phyloP scores from a whole-genome alignment of 1,284 basidiomycete genomes.

The Fomitopsis palustris region DNA sequence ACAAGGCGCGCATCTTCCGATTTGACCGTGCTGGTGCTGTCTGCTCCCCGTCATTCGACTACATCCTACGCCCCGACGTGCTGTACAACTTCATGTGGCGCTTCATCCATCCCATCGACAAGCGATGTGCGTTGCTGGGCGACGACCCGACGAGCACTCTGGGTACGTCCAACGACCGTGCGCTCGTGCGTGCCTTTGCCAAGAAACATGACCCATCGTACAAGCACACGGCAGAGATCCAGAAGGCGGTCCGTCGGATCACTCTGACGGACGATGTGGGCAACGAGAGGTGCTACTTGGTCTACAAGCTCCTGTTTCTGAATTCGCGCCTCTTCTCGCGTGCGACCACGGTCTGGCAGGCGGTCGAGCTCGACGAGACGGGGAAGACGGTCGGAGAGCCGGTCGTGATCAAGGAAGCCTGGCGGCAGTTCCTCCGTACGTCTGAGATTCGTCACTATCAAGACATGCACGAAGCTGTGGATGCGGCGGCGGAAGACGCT shows the following conservation, averaged over 20 bases:
- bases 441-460: background rate
- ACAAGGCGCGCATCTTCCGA: constrained; percentile 11
- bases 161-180: background rate
- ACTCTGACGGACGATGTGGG: background rate
- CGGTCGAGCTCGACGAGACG: background rate
- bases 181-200: background rate
- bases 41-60: background rate
- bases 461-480: background rate
- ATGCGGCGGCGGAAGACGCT: background rate
- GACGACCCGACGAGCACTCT: constrained; percentile 5
- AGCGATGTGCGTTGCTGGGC: constrained; percentile 6
- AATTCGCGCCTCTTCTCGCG: constrained; percentile 13
- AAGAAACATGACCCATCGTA: background rate
- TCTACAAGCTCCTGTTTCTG: constrained; percentile 7
- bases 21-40: constrained; percentile 13
- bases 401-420: background rate
- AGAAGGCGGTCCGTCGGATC: background rate
- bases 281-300: constrained; percentile 1
- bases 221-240: background rate
- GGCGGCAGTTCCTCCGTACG: background rate
- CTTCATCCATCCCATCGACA: constrained; percentile 9
- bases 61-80: constrained; percentile 5
- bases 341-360: background rate
- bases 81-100: constrained; percentile 13
- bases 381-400: background rate